Percentiles rank a stretch among this genome's conserved stretches.
phyloP scores from a whole-genome alignment of 768 basidiomycete species.

The Cubamyces sp. region DNA sequence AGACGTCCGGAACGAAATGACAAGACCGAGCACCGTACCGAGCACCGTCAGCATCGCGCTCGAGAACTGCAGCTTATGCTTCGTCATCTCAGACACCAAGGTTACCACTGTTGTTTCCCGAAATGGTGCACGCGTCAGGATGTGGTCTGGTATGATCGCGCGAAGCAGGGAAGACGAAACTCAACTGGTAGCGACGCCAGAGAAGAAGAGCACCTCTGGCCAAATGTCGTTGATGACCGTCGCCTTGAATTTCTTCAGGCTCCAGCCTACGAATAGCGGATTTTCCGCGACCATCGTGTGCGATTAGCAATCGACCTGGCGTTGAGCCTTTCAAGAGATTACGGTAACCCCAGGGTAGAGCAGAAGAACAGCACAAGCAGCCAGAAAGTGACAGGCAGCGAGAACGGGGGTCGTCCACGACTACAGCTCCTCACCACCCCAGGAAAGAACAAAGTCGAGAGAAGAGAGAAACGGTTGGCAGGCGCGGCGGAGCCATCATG shows the following conservation, averaged over 20 bases:
- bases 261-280: constrained; percentile 54
- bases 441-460: neutral
- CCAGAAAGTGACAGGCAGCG: neutral
- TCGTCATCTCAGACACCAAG: constrained; percentile 54
- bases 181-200: constrained; percentile 60
- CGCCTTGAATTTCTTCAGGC: constrained; percentile 54
- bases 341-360: neutral
- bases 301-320: neutral
- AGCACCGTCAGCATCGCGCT: constrained; percentile 67
- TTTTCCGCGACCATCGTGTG: constrained; percentile 42
- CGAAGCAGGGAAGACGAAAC: constrained; percentile 33
- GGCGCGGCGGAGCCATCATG: constrained; percentile 9
- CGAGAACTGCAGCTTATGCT: constrained; percentile 52
- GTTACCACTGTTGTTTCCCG: constrained; percentile 52
- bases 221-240: constrained; percentile 71
- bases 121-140: neutral
- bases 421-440: neutral
- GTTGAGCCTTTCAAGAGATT: neutral
- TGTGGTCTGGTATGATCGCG: neutral
- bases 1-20: constrained; percentile 74
- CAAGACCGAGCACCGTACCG: constrained; percentile 73
- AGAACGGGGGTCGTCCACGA: neutral
- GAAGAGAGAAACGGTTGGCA: constrained; percentile 3
- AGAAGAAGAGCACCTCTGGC: constrained; percentile 66
- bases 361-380: neutral